Base-by-base conservation (phyloP, 2,329 filamentous ascomycete genomes). In the Nemania sp. region DNA sequence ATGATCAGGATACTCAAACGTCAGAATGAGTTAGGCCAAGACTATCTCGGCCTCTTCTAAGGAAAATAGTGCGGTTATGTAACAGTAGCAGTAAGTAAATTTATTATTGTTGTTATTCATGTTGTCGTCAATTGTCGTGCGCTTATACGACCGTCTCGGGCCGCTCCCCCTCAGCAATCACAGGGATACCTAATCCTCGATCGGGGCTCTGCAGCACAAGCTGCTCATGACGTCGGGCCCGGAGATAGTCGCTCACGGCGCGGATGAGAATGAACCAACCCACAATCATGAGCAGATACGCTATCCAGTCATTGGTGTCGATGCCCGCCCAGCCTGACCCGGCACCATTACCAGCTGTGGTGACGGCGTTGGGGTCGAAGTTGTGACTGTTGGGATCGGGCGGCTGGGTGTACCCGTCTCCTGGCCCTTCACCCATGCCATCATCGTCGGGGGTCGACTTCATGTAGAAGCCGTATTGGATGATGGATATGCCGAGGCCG, bases 201-300 rank as follows among this genome's bases (percentile, higher is more conserved):
- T 97, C 93, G 0, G 95, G 95, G 73, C 92, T 97, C 74, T 96
- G 93, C 67, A 97, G 79, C 5, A 99, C 92, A 52, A 99, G 81
- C 74, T 95, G 91, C 78, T 99, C 95, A 73, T 98, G 95, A 71
- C 92, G 84, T 73, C 94, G 85, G 39, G 92, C 95, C 67, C 88
- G 86, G 64, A 98, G 78, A 73, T 95, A 99, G 74, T 98, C 93
- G 69, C 90, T 92, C 17, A 97, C 87, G n/a, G 92, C 89, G 76
- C 93, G 87, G 73, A 99, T 98, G 64, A 99, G 80, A 64, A 99
- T 92, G 72, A 98, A 98, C 95, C 95, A 99, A 5, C 95, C 95
- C 1, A 96, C 89, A 72, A 99, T 91, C 95, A 99, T 99, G 49
- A 99, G 78, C 15, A 90, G 81, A 71, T 98, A 99, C 11, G 92